phyloP scores from a whole-genome alignment of 805 yeast genomes.

The Wickerhamomyces strasburgensis region DNA sequence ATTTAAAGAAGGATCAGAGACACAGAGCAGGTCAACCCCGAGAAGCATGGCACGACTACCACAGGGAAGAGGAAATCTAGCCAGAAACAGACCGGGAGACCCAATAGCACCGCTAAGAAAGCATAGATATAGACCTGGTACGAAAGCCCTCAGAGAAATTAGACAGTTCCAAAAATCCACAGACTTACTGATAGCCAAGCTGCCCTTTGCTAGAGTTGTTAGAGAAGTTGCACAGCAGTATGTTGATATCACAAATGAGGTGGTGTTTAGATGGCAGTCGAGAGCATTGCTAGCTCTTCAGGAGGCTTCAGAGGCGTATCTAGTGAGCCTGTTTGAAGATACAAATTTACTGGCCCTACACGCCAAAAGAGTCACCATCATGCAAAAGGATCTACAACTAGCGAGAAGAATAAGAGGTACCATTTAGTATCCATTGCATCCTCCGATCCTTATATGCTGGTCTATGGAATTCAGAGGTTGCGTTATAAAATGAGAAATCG shows the following conservation, averaged over 20 bases:
- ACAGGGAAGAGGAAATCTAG: slow-evolving; percentile 20
- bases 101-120: slow-evolving; percentile 34
- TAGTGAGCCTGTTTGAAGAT: slow-evolving; percentile 70
- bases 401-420: slow-evolving; percentile 72
- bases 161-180: slow-evolving; percentile 63
- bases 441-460: too few relatives aligned
- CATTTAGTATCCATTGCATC: slow-evolving; percentile 7
- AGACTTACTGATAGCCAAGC: slow-evolving; percentile 60
- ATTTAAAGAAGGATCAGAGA: background rate
- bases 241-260: slow-evolving; percentile 44
- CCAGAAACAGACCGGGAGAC: slow-evolving; percentile 52
- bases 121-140: slow-evolving; percentile 56
- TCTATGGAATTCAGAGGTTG: too few relatives aligned
- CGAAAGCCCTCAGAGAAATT: slow-evolving; percentile 62
- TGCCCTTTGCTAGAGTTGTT: slow-evolving; percentile 75
- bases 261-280: slow-evolving; percentile 71
- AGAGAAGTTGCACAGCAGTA: slow-evolving; percentile 62
- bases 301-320: slow-evolving; percentile 76
- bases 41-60: slow-evolving; percentile 10
- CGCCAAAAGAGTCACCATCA: slow-evolving; percentile 78
- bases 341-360: slow-evolving; percentile 74
- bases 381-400: slow-evolving; percentile 77
- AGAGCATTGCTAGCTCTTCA: slow-evolving; percentile 73
- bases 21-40: background rate
- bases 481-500: too few relatives aligned